These are phyloP conservation scores for Daldinia decipiens DNA, from an alignment of 495 filamentous ascomycete species.

Conservation along the genomic window DNA sequence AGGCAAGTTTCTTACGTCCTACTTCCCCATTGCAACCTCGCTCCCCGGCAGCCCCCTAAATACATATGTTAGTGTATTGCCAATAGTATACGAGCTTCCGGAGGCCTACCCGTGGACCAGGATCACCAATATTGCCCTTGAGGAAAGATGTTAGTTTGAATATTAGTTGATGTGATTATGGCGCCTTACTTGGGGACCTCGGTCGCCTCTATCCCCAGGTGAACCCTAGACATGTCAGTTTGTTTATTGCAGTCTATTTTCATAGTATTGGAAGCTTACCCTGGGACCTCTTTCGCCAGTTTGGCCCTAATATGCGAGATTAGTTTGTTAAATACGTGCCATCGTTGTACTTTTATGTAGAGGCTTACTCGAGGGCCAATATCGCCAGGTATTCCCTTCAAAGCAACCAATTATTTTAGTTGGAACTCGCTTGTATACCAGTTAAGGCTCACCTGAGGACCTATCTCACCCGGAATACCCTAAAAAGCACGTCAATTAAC, in stretches of 20 bases:
- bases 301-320: not conserved
- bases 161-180: not conserved
- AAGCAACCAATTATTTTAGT: not conserved
- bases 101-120: not conserved
- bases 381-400: not conserved
- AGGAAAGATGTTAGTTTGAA: not conserved
- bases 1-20: conserved; percentile 1
- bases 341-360: not conserved
- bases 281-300: not conserved
- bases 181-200: not conserved
- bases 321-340: not conserved
- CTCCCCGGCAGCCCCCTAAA: not conserved
- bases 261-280: not conserved
- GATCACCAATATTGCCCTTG: not conserved
- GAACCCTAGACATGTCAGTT: not conserved
- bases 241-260: not conserved
- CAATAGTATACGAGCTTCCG: not conserved
- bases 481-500: not conserved
- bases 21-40: not conserved
- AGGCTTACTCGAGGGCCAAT: not conserved
- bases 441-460: not conserved
- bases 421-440: not conserved
- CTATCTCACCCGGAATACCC: not conserved
- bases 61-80: not conserved
- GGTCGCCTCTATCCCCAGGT: not conserved